Evolutionary conservation across 805 yeast genomes (phyloP), one percentile per base, ranked within the genome.

Genomic region (Helenozyma baotianmanensis): DNA sequence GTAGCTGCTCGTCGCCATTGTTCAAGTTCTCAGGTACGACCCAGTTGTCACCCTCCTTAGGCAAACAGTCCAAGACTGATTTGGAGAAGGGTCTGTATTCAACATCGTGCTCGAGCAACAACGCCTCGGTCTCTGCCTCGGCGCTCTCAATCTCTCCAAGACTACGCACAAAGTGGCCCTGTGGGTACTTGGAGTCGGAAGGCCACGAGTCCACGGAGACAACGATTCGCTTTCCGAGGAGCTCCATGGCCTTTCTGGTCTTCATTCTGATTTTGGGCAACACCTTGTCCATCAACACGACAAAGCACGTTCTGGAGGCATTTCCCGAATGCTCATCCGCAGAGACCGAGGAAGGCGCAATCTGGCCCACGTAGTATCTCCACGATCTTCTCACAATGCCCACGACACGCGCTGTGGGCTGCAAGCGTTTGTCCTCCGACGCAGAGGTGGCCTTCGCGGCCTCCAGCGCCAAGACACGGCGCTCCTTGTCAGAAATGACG

Each of bases 131-230:
- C 62, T 92, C 99, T 2, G 98, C 97, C 50, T 82, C 85, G 29
- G 84, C 85, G 39, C 88, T 80, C 61, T 92, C 99, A 30, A 90
- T 76, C 13, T 76, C 89, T 43, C 99, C 99, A 21, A 92, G 70
- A 26, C 81, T 72, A 49, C 96, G 75, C 3, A 92, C 90, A 54
- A 86, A 90, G 60, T 92, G 99, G 7, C 98, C 99, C 50, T 83
- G 83, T 4, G 99, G 98, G 44, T 76, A 78, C 39, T 84, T 80
- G 5, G 95, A 83, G 38, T 76, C 70, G 1, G 79, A 63, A 1
- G 95, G 84, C 99, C 99, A 92, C 8, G 88, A 73, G 54, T 92
- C 99, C 25, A 94, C 80, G 0, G 95, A 86, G 14, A 90, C 80
- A 6, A 94, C 95, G 33, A 92, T 84, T 58, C 97, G 80, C 56